phyloP scores from a whole-genome alignment of 768 basidiomycete genomes.

The Leucosporidium yakuticum region DNA sequence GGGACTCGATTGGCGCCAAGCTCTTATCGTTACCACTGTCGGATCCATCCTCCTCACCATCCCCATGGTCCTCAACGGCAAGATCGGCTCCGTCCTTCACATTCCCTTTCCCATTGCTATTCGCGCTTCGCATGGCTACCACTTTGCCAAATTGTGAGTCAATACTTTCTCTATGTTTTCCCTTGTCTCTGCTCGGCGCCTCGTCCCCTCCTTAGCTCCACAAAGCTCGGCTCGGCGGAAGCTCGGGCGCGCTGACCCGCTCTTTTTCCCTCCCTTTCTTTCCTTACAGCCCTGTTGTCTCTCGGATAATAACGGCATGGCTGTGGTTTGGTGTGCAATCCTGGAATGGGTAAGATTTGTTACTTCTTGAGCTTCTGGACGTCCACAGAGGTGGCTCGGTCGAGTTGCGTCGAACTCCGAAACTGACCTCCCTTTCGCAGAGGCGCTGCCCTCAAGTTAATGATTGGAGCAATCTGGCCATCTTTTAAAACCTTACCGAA shows the following conservation, averaged over 20 bases:
- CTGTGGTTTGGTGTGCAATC: neutral
- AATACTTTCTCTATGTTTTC: too few relatives aligned
- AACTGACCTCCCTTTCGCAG: neutral
- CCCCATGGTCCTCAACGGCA: constrained; percentile 2
- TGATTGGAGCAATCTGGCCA: constrained; percentile 71
- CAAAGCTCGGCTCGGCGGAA: too few relatives aligned
- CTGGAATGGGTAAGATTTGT: neutral
- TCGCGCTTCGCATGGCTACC: neutral
- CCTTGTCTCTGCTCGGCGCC: too few relatives aligned
- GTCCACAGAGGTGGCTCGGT: too few relatives aligned
- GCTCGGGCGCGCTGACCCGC: too few relatives aligned
- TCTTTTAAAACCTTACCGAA: constrained; percentile 61
- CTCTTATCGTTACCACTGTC: neutral
- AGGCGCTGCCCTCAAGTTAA: too few relatives aligned
- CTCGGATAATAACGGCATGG: neutral
- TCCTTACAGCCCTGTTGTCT: neutral
- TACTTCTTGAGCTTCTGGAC: neutral
- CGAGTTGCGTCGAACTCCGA: neutral
- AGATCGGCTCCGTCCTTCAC: neutral
- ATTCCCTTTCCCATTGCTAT: neutral
- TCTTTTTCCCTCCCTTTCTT: too few relatives aligned
- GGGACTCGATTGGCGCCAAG: constrained; percentile 5
- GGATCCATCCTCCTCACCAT: constrained; percentile 1
- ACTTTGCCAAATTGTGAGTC: neutral
- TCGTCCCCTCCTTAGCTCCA: too few relatives aligned